These are phyloP conservation scores for Paraurostyla sp. DNA, from an alignment of 73 alveolate species.

Conservation along the genomic window DNA sequence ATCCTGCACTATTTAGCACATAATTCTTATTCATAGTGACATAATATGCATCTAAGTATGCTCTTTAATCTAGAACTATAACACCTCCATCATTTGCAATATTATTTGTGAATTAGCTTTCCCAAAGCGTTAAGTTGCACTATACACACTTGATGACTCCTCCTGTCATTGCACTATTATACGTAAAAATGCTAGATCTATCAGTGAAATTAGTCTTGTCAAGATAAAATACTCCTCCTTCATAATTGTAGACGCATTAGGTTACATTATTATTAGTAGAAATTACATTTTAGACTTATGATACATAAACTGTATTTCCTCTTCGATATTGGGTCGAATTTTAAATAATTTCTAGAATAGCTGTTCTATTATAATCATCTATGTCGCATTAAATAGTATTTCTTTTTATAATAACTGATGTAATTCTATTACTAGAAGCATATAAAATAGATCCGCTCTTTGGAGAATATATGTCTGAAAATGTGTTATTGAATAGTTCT, in stretches of 20 bases:
- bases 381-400: neutral
- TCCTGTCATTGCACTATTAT: constrained; percentile 24
- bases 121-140: neutral
- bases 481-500: neutral
- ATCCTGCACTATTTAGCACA: neutral
- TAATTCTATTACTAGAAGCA: neutral
- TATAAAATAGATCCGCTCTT: neutral
- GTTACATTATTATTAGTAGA: neutral
- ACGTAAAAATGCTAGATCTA: neutral
- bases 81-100: constrained; percentile 42
- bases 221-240: constrained; percentile 45
- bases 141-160: constrained; percentile 4
- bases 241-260: neutral
- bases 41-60: neutral
- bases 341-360: neutral
- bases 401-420: neutral
- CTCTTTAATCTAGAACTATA: neutral
- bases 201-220: constrained; percentile 24
- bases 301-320: neutral
- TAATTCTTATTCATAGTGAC: neutral
- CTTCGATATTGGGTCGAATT: neutral
- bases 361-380: neutral
- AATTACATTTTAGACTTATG: neutral
- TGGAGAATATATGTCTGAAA: neutral
- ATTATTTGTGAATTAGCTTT: neutral